Percentiles rank a stretch among this genome's conserved stretches.
These are phyloP conservation scores for Ascochyta pisi DNA, from an alignment of 2,329 filamentous ascomycete genomes.

Conservation along the genomic window DNA sequence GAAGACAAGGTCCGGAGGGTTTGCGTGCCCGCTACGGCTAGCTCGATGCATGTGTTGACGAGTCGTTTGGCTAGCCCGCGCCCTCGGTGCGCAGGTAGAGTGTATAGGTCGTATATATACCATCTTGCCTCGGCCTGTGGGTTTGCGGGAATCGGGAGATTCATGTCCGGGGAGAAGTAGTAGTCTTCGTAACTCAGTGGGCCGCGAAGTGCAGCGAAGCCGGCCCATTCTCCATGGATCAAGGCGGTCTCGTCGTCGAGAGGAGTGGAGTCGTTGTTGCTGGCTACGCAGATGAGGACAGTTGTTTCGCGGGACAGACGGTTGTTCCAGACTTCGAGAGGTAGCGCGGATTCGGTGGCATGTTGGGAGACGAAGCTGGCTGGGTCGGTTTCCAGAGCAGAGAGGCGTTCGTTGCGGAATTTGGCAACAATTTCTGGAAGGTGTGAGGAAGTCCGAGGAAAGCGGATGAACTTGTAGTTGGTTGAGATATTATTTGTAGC, in stretches of 20 bases:
- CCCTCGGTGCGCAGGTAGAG: slow-evolving; percentile 17
- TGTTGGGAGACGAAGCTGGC: slow-evolving; percentile 21
- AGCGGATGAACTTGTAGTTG: slow-evolving; percentile 20
- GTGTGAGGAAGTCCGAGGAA: slow-evolving; percentile 17
- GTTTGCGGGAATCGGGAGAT: slow-evolving; percentile 16
- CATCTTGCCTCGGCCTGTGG: slow-evolving; percentile 22
- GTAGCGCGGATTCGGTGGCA: slow-evolving; percentile 18
- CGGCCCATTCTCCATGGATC: slow-evolving; percentile 25
- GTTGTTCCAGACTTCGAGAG: slow-evolving; percentile 20
- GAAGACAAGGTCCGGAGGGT: not conserved
- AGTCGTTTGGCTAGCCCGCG: slow-evolving; percentile 20
- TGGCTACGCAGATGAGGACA: slow-evolving; percentile 12
- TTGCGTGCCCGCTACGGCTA: not conserved
- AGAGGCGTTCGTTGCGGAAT: slow-evolving; percentile 24
- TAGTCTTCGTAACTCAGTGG: slow-evolving; percentile 23
- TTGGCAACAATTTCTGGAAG: slow-evolving; percentile 21
- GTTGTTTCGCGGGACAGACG: slow-evolving; percentile 15
- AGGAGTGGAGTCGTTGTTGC: not conserved
- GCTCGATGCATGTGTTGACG: slow-evolving; percentile 8
- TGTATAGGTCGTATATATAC: slow-evolving; percentile 31
- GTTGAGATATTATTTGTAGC: not conserved
- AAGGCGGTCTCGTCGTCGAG: slow-evolving; percentile 19
- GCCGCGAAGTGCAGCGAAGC: slow-evolving; percentile 24
- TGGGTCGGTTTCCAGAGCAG: slow-evolving; percentile 26
- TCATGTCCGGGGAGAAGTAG: slow-evolving; percentile 21